Evolutionary conservation across 2,329 filamentous ascomycete species (phyloP).

Genomic region (Fulvia fulva): DNA sequence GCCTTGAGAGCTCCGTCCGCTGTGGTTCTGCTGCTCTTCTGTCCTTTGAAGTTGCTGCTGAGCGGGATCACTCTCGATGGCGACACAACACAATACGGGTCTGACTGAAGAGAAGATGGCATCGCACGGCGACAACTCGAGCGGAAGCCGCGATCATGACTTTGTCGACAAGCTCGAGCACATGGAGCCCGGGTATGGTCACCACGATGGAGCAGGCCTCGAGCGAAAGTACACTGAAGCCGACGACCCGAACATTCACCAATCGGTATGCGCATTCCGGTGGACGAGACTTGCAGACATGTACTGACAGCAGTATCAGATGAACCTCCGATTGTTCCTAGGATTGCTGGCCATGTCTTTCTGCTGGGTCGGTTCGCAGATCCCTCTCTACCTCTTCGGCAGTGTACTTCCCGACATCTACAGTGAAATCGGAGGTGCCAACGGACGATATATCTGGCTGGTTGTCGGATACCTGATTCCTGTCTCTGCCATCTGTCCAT

Average conservation of each 20-base stretch:
- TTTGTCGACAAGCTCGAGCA: constrained; percentile 20
- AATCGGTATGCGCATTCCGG: constrained; percentile 2
- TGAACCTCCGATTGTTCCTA: constrained; percentile 48
- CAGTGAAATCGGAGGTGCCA: constrained; percentile 55
- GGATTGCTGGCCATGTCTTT: constrained; percentile 56
- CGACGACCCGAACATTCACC: constrained; percentile 9
- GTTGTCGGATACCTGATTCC: constrained; percentile 53
- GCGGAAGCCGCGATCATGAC: constrained; percentile 4
- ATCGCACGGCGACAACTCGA: background rate
- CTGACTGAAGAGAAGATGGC: background rate
- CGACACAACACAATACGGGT: background rate
- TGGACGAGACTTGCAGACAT: background rate
- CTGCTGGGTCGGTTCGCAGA: constrained; percentile 58
- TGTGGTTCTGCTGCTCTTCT: background rate
- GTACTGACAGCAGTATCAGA: constrained; percentile 27
- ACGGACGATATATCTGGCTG: constrained; percentile 44
- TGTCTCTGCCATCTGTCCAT: constrained; percentile 55
- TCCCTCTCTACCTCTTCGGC: constrained; percentile 50
- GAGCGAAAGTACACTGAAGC: background rate
- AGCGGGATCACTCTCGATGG: background rate
- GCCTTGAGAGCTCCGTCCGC: background rate
- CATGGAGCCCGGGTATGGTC: constrained; percentile 11
- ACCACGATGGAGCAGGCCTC: background rate
- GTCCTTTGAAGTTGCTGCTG: background rate
- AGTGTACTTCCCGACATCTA: constrained; percentile 51